Conservation (phyloP, 805 yeast species). For the Suhomyces kilbournensis region DNA sequence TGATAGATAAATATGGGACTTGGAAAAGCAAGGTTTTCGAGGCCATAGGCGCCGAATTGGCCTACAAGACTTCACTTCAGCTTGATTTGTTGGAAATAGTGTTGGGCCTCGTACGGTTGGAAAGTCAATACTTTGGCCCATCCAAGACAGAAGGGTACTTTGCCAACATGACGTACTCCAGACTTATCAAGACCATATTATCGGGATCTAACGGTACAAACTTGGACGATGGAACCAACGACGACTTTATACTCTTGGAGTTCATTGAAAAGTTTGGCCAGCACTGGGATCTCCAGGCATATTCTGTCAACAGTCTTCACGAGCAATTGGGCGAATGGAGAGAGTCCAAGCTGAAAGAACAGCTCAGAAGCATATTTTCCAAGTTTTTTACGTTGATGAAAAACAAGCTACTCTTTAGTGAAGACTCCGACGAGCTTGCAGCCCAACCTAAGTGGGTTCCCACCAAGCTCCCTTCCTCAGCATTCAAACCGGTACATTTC, state of each 20-base stretch:
- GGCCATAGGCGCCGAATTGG: constrained; percentile 38
- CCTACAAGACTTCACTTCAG: constrained; percentile 51
- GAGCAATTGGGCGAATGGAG: constrained; percentile 22
- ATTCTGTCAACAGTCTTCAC: constrained; percentile 54
- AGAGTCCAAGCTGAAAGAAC: constrained; percentile 11
- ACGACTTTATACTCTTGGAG: constrained; percentile 50
- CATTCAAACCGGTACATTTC: constrained; percentile 44
- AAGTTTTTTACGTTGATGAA: constrained; percentile 41
- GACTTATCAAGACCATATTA: constrained; percentile 33
- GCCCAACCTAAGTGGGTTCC: constrained; percentile 20
- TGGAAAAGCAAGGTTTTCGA: constrained; percentile 47
- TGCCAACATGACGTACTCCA: constrained; percentile 52
- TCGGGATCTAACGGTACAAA: constrained; percentile 32
- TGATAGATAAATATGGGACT: constrained; percentile 53
- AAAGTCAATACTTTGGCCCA: constrained; percentile 52
- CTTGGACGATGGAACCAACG: constrained; percentile 46
- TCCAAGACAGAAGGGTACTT: constrained; percentile 53
- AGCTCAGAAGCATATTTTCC: constrained; percentile 26
- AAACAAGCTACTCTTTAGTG: constrained; percentile 19
- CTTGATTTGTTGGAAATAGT: constrained; percentile 51
- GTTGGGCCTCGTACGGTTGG: constrained; percentile 55
- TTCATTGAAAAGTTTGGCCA: constrained; percentile 52
- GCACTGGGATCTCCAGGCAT: constrained; percentile 77
- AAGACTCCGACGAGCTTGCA: constrained; percentile 23
- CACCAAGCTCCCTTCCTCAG: constrained; percentile 36